phyloP scores from a whole-genome alignment of 306 rosid species.

The Trifolium fragiferum region DNA sequence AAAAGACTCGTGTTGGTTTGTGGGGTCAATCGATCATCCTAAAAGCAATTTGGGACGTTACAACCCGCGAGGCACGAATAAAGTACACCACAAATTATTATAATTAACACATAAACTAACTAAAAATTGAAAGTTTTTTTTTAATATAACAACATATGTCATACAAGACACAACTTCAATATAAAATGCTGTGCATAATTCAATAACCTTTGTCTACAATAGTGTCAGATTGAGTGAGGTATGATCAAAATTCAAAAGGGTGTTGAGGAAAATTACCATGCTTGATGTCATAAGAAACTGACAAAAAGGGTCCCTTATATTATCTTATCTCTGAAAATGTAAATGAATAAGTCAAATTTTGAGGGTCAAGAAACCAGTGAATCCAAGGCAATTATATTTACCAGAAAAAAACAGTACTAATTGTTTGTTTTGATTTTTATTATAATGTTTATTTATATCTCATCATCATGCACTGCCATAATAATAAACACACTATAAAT shows the following conservation, averaged over 20 bases:
- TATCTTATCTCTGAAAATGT: conserved; percentile 28
- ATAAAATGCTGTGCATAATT: not conserved
- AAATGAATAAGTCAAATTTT: conserved; percentile 34
- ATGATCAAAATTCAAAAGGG: conserved; percentile 18
- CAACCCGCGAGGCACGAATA: too few relatives aligned
- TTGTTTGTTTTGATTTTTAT: conserved; percentile 38
- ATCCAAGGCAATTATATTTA: conserved; percentile 40
- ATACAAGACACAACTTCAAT: too few relatives aligned
- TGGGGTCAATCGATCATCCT: too few relatives aligned
- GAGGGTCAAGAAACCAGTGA: conserved; percentile 23
- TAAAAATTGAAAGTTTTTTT: too few relatives aligned
- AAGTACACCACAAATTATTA: too few relatives aligned
- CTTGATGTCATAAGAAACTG: conserved; percentile 34
- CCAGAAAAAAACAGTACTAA: conserved; percentile 44
- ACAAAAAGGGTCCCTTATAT: conserved; percentile 37
- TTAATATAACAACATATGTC: too few relatives aligned
- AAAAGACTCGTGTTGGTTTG: too few relatives aligned
- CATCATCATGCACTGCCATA: conserved; percentile 23
- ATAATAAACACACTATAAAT: not conserved
- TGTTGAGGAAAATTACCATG: conserved; percentile 32
- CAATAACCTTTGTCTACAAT: conserved; percentile 27
- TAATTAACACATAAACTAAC: too few relatives aligned
- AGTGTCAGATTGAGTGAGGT: conserved; percentile 38
- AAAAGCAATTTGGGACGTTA: too few relatives aligned
- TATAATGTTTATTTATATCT: conserved; percentile 9